Conservation (phyloP, 139 green algal species). For the Tetratostichococcus sp. region DNA sequence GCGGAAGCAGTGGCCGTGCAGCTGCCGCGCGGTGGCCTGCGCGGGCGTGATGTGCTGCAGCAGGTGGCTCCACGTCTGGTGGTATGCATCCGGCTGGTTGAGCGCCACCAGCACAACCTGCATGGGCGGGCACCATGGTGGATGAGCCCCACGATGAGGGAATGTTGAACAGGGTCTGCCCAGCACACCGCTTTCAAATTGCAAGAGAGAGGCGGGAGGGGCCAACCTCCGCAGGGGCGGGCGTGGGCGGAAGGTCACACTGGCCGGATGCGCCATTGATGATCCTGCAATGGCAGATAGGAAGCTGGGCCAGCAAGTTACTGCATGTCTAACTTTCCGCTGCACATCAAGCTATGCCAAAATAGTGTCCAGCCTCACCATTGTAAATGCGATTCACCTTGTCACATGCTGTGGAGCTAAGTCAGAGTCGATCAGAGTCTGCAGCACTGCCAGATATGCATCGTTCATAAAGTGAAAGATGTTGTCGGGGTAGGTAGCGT, state of each 20-base stretch:
- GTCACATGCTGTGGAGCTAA: not conserved
- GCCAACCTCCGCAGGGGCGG: not conserved
- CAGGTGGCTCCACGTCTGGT: not conserved
- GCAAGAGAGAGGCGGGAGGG: too few species aligned
- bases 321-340: too few species aligned
- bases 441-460: not conserved
- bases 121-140: not conserved
- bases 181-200: too few species aligned
- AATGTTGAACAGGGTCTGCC: too few species aligned
- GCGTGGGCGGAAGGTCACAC: not conserved
- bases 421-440: not conserved
- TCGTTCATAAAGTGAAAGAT: not conserved
- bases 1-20: not conserved
- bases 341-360: too few species aligned
- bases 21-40: not conserved
- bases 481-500: not conserved
- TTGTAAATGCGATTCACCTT: not conserved
- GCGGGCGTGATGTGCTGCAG: not conserved
- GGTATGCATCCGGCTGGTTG: not conserved
- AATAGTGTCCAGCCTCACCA: too few species aligned
- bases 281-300: not conserved
- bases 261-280: not conserved
- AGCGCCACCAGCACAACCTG: not conserved
- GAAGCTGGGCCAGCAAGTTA: too few species aligned
- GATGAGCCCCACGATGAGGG: too few species aligned